Base-by-base conservation (phyloP, 2,329 filamentous ascomycete species). In the Metarhizium album region DNA sequence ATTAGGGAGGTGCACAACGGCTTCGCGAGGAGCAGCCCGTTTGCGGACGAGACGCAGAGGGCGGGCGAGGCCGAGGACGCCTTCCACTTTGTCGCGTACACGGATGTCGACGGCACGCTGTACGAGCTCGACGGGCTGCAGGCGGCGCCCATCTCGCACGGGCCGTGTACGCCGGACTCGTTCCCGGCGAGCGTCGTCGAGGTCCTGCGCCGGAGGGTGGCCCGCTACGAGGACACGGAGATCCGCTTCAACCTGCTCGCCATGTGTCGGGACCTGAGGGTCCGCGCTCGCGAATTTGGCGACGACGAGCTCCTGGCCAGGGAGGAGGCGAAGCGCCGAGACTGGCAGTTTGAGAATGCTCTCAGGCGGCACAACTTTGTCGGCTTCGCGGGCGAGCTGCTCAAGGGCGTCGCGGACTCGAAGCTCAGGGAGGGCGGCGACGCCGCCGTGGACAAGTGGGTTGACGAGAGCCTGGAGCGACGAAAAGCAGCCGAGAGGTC, bases 81-180 rank as follows among this genome's bases (percentile, higher is more conserved):
- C 27, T 98, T 94, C 71, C 93, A 98, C 72, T 98, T 98, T 69
- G 90, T 98, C 61, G 93, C 90, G 31, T 98, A 98, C 70, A 90
- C 89, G 8, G 79, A 84, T 49, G 77, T 95, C 58, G 80, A 85
- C 63, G 85, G 84, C 57, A 82, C 73, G 4, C 77, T 98, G 50
- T 98, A 96, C 74, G 93, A 98, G 71, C 79, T 98, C 48, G 93
- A 98, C 68, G 93, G 93, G 18, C 75, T 98, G 56, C 91, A 97
- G 70, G 89, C 90, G 3, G 86, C 87, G 52, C 93, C 93, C 50
- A 96, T 98, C 60, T 83, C 81, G 47, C 93, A 98, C 69, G 93
- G 91, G 27, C 57, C 78, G 3, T 94, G 90, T 67, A 72, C 75
- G 1, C 62, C 71, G n/a, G 78, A 79, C 2, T 74, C 83, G 33